phyloP scores from a whole-genome alignment of 257 asterid species.

The Scutellaria barbata region DNA sequence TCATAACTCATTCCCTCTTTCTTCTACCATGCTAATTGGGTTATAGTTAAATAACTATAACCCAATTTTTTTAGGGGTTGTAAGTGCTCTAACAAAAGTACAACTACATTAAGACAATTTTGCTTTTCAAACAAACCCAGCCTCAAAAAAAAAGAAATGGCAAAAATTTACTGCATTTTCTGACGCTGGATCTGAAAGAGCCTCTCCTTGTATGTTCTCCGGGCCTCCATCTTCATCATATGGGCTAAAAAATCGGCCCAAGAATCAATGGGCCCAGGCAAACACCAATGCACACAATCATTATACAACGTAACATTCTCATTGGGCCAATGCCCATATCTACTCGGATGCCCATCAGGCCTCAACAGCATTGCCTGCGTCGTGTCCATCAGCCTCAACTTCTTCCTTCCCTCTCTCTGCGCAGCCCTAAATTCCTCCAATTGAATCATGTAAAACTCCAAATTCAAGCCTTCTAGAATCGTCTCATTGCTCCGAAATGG shows the following conservation, averaged over 20 bases:
- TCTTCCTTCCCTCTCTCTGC: conserved; percentile 43
- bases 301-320: conserved; percentile 51
- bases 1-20: no score
- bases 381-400: conserved; percentile 51
- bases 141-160: neutral
- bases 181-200: conserved; percentile 31
- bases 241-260: conserved; percentile 68
- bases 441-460: conserved; percentile 53
- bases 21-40: no score
- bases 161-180: conserved; percentile 33
- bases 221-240: conserved; percentile 56
- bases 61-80: no score
- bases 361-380: conserved; percentile 60
- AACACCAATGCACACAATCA: conserved; percentile 60
- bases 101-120: neutral
- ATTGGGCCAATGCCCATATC: conserved; percentile 64
- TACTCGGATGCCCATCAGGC: conserved; percentile 77
- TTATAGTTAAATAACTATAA: no score
- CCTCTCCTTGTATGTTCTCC: conserved; percentile 40
- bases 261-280: conserved; percentile 72
- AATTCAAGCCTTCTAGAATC: conserved; percentile 44
- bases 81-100: conserved; percentile 16
- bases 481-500: conserved; percentile 54
- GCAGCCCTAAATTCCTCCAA: conserved; percentile 61
- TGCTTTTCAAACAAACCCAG: neutral